Conservation (phyloP, 768 basidiomycete species). For the Russula sp. region DNA sequence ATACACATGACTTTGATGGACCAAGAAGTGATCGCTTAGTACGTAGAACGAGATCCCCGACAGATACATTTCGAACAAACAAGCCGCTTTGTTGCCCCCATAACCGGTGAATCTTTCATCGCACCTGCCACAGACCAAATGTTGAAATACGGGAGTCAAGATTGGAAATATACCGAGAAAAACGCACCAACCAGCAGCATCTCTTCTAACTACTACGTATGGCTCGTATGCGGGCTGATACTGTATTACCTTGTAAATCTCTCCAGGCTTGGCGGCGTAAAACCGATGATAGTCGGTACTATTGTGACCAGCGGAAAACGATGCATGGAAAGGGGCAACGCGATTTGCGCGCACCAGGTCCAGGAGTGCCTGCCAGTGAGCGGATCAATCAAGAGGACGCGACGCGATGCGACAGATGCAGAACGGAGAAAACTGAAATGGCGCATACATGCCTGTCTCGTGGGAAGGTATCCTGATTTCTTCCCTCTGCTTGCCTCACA, state of each 20-base stretch:
- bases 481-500: slow-evolving; percentile 59
- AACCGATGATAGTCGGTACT: slow-evolving; percentile 75
- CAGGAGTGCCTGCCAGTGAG: slow-evolving; percentile 47
- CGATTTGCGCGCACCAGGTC: slow-evolving; percentile 53
- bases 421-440: not conserved
- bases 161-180: not conserved
- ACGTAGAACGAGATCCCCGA: slow-evolving; percentile 83
- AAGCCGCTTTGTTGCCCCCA: slow-evolving; percentile 91
- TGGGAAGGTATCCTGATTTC: slow-evolving; percentile 59
- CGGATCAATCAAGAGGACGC: not conserved
- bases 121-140: slow-evolving; percentile 52
- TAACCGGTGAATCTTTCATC: slow-evolving; percentile 90
- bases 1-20: slow-evolving; percentile 83
- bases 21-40: slow-evolving; percentile 81
- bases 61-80: slow-evolving; percentile 87
- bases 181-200: slow-evolving; percentile 22
- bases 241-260: slow-evolving; percentile 68
- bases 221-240: slow-evolving; percentile 89
- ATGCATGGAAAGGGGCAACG: slow-evolving; percentile 73
- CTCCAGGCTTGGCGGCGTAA: slow-evolving; percentile 56
- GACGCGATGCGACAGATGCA: not conserved
- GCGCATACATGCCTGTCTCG: slow-evolving; percentile 58
- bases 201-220: slow-evolving; percentile 76
- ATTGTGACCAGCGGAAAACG: slow-evolving; percentile 77
- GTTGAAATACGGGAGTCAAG: not conserved